Evolutionary conservation across 495 filamentous ascomycete genomes (phyloP).

Genomic region (Aspergillus bridgeri): DNA sequence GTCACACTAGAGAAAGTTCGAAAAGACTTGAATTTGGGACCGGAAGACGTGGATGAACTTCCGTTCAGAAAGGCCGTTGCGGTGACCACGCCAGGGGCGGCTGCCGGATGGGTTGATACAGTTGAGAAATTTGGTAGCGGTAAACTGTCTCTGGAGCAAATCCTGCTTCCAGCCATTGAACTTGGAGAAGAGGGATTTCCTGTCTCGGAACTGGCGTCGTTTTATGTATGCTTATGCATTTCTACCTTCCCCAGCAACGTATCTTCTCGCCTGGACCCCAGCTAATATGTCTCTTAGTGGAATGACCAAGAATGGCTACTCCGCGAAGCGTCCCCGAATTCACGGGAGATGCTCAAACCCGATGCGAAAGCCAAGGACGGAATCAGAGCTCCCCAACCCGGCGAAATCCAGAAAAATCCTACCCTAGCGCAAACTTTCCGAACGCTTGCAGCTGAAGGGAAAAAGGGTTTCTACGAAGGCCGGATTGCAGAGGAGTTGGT

Average conservation of each 20-base stretch:
- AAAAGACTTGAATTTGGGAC: conserved; percentile 62
- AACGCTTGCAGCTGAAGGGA: conserved; percentile 72
- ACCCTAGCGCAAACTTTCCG: conserved; percentile 80
- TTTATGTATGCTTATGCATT: conserved; percentile 54
- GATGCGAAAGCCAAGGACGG: conserved; percentile 64
- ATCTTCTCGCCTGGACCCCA: not conserved
- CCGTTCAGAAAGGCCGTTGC: conserved; percentile 75
- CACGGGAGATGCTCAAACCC: conserved; percentile 74
- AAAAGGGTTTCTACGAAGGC: conserved; percentile 88
- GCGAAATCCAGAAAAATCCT: conserved; percentile 89
- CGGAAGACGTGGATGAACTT: conserved; percentile 59
- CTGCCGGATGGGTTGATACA: conserved; percentile 91
- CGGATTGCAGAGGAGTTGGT: conserved; percentile 74
- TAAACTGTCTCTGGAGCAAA: conserved; percentile 71
- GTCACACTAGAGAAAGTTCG: conserved; percentile 67
- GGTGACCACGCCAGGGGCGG: conserved; percentile 83
- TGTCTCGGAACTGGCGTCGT: conserved; percentile 73
- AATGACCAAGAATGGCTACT: conserved; percentile 54
- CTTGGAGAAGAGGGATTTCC: conserved; percentile 88
- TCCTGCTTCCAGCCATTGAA: conserved; percentile 79
- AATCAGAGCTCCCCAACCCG: conserved; percentile 65
- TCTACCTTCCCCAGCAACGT: too few relatives aligned
- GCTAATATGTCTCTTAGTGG: conserved; percentile 55
- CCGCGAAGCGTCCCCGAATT: conserved; percentile 74
- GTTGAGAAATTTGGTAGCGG: conserved; percentile 91